Base-by-base conservation (phyloP, 2,329 filamentous ascomycete genomes). In the Neonectria ditissima region DNA sequence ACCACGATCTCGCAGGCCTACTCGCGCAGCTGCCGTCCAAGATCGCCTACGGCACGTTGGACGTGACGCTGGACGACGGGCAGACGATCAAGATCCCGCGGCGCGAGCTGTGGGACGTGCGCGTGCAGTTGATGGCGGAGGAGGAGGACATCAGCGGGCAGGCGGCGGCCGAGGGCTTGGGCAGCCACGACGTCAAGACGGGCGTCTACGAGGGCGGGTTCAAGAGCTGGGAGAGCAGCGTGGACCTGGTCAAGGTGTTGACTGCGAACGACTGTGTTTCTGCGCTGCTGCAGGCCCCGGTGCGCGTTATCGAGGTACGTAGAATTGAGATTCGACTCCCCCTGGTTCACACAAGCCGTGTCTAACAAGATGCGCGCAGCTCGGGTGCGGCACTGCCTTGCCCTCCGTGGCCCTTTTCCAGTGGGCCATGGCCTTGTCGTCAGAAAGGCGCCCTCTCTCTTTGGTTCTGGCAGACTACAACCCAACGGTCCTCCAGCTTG, bases 181-280 rank as follows among this genome's bases (percentile, higher is more conserved):
- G 88, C 41, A 84, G 86, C 65, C 89, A 92, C 67, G 92, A 96
- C 77, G 89, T 96, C 68, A 91, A 89, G 77, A 92, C 91, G 59
- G 92, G 92, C 55, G 87, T 95, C 63, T 96, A 96, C 78, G 92
- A 96, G 79, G 92, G 92, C 60, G 92, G 92, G 24, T 94, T 95
- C 81, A 96, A 96, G 81, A 94, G 91, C 73, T 96, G 92, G 92
- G 92, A 96, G 80, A 94, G 92, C 79, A 93, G 91, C 63, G 83
- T 94, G 55, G 92, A 96, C 75, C 82, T 96, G 18, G 91, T 92
- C 54, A 92, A 89, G 74, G 87, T 91, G n/a, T 77, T 90, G 30
- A 83, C 83, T 0, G 73, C 76, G 3, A 81, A 82, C 26, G 76
- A 80, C 13, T 77, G 80, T 52, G 69, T 79, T 18, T 63, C 76